Conservation (phyloP, 352 stramenopile species). For the Phytophthora colocasiae region DNA sequence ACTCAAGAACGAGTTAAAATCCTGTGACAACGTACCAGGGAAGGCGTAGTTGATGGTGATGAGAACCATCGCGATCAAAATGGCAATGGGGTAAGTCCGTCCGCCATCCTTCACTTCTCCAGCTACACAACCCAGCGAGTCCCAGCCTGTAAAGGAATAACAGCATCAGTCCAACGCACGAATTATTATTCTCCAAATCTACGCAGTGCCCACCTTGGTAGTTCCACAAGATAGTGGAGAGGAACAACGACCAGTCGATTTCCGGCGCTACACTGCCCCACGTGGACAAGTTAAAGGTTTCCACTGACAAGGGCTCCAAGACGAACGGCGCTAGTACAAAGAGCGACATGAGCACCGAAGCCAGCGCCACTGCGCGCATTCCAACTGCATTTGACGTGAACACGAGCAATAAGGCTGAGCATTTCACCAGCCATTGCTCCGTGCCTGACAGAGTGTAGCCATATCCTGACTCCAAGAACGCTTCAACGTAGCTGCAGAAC, state of each 20-base stretch:
- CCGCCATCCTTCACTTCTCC: slow-evolving; percentile 86
- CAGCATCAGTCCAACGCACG: not conserved
- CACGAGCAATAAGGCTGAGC: slow-evolving; percentile 68
- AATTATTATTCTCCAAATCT: not conserved
- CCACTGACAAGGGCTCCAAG: slow-evolving; percentile 74
- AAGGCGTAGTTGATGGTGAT: slow-evolving; percentile 90
- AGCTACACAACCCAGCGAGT: slow-evolving; percentile 86
- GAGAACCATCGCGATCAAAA: slow-evolving; percentile 80
- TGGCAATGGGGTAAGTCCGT: slow-evolving; percentile 83
- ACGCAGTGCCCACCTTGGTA: slow-evolving; percentile 64
- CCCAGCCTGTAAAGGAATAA: slow-evolving; percentile 53
- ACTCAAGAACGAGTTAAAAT: not conserved
- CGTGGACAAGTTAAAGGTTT: slow-evolving; percentile 77
- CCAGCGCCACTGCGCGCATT: slow-evolving; percentile 78
- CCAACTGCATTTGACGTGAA: slow-evolving; percentile 76
- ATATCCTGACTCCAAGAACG: slow-evolving; percentile 73
- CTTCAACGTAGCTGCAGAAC: slow-evolving; percentile 87
- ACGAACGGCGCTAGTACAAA: slow-evolving; percentile 86
- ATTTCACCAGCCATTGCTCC: slow-evolving; percentile 81
- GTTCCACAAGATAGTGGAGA: slow-evolving; percentile 89
- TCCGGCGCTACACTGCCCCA: slow-evolving; percentile 72
- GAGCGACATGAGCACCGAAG: slow-evolving; percentile 83
- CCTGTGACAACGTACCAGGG: slow-evolving; percentile 43
- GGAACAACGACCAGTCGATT: slow-evolving; percentile 88
- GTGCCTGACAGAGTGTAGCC: slow-evolving; percentile 53